Percentiles rank a stretch among this genome's conserved stretches.
Evolutionary conservation across 306 rosid genomes (phyloP).

Genomic region (Pyrus bretschneideri): DNA sequence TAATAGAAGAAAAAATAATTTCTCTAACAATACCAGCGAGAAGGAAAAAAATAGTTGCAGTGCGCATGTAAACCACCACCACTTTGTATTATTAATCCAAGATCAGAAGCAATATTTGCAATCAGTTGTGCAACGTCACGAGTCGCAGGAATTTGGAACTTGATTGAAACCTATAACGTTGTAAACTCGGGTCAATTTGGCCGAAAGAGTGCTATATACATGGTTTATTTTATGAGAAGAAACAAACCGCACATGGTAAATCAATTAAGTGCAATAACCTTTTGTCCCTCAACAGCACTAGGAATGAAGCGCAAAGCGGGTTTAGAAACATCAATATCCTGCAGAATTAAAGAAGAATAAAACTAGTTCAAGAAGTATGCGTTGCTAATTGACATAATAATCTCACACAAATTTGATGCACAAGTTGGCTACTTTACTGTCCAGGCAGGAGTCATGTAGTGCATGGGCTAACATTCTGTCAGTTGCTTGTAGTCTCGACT

Average conservation of each 20-base stretch:
- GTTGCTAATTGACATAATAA: no score
- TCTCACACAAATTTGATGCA: no score
- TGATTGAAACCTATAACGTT: conserved; percentile 48
- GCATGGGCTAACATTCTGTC: no score
- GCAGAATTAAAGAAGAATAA: no score
- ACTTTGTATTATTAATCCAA: conserved; percentile 58
- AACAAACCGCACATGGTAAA: no score
- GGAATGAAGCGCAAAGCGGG: conserved; percentile 11
- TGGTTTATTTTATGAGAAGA: no score
- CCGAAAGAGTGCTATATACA: neutral
- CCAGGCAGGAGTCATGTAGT: no score
- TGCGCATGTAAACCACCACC: conserved; percentile 50
- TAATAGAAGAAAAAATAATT: neutral
- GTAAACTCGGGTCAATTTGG: conserved; percentile 19
- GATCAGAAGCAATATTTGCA: conserved; percentile 57
- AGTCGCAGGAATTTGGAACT: conserved; percentile 67
- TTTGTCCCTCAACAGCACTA: conserved; percentile 64
- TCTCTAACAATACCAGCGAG: conserved; percentile 51
- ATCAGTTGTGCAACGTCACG: conserved; percentile 69
- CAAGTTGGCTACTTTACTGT: no score
- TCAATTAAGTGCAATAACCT: conserved; percentile 34
- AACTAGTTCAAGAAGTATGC: neutral
- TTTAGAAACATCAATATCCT: no score
- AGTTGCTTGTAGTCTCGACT: no score
- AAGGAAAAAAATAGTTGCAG: conserved; percentile 36